phyloP scores from a whole-genome alignment of 2,329 filamentous ascomycete genomes.

The Exophiala dermatitidis region DNA sequence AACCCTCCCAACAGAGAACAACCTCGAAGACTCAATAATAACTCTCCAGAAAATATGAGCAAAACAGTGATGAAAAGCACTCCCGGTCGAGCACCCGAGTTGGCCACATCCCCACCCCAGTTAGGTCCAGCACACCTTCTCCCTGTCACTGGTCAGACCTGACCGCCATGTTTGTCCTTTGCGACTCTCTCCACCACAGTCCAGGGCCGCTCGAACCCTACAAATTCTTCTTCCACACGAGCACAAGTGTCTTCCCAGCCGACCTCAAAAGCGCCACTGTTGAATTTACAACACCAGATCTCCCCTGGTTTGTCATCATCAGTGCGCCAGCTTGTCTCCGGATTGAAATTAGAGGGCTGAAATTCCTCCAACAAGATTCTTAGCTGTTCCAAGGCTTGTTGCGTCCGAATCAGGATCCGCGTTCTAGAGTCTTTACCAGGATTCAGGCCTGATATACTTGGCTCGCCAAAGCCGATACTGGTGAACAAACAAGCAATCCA shows the following conservation, averaged over 20 bases:
- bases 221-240: conserved; percentile 35
- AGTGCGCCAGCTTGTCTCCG: conserved; percentile 2
- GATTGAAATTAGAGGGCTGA: conserved; percentile 15
- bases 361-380: conserved; percentile 37
- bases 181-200: conserved; percentile 8
- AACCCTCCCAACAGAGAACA: too few species aligned
- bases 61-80: too few species aligned
- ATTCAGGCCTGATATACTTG: conserved; percentile 29
- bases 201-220: conserved; percentile 16
- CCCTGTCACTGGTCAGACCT: neutral
- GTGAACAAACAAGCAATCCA: conserved; percentile 57
- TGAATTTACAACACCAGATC: conserved; percentile 50
- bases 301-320: conserved; percentile 27
- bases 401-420: conserved; percentile 46
- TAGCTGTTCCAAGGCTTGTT: conserved; percentile 44
- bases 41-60: too few species aligned
- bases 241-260: conserved; percentile 46
- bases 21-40: too few species aligned
- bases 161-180: neutral
- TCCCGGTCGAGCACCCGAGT: too few species aligned
- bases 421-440: conserved; percentile 33
- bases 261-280: conserved; percentile 51
- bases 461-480: conserved; percentile 43
- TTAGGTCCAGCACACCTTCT: neutral
- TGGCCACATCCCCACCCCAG: neutral